phyloP scores from a whole-genome alignment of 2,329 filamentous ascomycete genomes.

The Aspergillus piperis region DNA sequence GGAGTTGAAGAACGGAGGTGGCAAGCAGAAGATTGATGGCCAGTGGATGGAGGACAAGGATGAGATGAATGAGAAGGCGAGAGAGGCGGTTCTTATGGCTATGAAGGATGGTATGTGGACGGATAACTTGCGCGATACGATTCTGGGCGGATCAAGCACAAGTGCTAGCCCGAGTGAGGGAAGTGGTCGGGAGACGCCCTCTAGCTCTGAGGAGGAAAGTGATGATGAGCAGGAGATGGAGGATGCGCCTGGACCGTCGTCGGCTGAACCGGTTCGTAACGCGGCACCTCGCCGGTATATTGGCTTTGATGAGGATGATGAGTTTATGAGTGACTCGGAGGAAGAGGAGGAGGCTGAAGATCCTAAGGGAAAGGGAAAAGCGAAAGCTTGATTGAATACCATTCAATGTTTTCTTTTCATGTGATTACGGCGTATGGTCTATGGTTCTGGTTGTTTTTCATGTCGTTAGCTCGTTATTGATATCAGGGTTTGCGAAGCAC shows the following conservation, averaged over 20 bases:
- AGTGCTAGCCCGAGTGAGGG: conserved; percentile 40
- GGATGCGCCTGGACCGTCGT: conserved; percentile 30
- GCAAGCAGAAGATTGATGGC: conserved; percentile 69
- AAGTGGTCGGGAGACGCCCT: conserved; percentile 33
- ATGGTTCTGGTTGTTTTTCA: not conserved
- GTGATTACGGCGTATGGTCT: conserved; percentile 6
- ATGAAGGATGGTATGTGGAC: conserved; percentile 62
- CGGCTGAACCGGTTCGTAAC: conserved; percentile 23
- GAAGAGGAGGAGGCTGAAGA: conserved; percentile 33
- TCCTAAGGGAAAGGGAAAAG: conserved; percentile 39
- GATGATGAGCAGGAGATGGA: conserved; percentile 41
- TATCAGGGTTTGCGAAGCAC: not conserved
- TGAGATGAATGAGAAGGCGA: conserved; percentile 79
- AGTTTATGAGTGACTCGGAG: conserved; percentile 49
- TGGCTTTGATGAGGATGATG: conserved; percentile 53
- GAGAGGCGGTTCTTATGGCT: conserved; percentile 72
- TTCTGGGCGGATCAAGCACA: conserved; percentile 39
- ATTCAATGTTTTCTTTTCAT: not conserved
- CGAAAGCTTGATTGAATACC: conserved; percentile 29
- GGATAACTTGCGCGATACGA: conserved; percentile 42
- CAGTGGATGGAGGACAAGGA: conserved; percentile 97
- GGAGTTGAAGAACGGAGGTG: conserved; percentile 75
- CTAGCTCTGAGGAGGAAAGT: conserved; percentile 39
- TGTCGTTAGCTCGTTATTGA: not conserved
- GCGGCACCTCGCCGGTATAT: conserved; percentile 41